Evolutionary conservation across 257 asterid species (phyloP), one percentile per base, ranked within the genome.

Genomic region (Cruciata laevipes): DNA sequence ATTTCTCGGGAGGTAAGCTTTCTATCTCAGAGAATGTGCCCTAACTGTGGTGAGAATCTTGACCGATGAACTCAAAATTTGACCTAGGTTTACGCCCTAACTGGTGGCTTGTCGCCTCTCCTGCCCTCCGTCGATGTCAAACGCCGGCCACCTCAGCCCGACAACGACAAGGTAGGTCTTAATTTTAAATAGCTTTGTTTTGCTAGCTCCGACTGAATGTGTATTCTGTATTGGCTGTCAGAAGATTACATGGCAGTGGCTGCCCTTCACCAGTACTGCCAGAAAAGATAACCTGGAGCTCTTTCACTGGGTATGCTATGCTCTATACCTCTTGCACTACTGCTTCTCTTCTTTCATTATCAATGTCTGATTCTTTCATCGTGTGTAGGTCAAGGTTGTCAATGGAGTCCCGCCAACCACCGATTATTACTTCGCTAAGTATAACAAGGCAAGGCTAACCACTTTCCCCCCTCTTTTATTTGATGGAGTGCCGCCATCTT

Each of bases 221-320:
- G n/a, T n/a, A n/a, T n/a, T 44, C 17, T 2, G 3, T 1, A 49
- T 25, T 76, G 25, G 33, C 69, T n/a, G 67, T 57, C 86, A n/a
- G n/a, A n/a, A 94, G 99, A 84, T 94, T 77, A 86, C 99, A n/a
- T 94, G 99, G 99, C 92, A 88, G 69, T 94, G 99, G 99, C 99
- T 94, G 61, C 89, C 97, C 27, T 90, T 94, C 77, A 84, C 95
- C 35, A 90, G 71, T 82, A 88, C 99, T 66, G 97, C 97, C 16
- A 74, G 99, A 82, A 88, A 84, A 80, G 99, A 94, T 68, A 67
- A 79, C 74, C 77, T 94, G 74, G 88, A 88, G 85, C 95, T 94
- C 69, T 94, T 81, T 79, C 99, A 94, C 73, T 94, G 97, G 99
- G 99, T 94, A 30, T 31, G 24, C 49, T 16, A 40, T 11, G 4